Percentiles rank a stretch among this genome's conserved stretches.
These are phyloP conservation scores for Dipteronia dyeriana DNA, from an alignment of 345 rosid genomes.

Conservation along the genomic window DNA sequence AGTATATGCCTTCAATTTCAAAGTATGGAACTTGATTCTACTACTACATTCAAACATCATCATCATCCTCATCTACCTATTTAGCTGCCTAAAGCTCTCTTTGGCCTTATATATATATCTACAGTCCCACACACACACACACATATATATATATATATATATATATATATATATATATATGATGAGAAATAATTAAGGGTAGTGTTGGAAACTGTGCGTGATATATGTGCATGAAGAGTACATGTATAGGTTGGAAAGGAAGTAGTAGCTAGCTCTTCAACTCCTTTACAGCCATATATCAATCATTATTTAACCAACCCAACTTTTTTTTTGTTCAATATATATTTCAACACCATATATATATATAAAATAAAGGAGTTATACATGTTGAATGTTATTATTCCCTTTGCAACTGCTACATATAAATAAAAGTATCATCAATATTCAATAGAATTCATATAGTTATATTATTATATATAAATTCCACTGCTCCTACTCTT, in stretches of 20 bases:
- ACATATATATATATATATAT: too few relatives aligned
- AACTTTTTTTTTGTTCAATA: too few relatives aligned
- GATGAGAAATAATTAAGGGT: too few relatives aligned
- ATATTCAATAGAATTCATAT: too few relatives aligned
- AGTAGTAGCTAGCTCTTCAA: not conserved
- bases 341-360: too few relatives aligned
- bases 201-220: not conserved
- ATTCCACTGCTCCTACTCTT: too few relatives aligned
- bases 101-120: too few relatives aligned
- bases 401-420: not conserved
- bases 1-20: constrained; percentile 14
- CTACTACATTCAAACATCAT: not conserved
- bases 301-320: not conserved
- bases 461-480: too few relatives aligned
- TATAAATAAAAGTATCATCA: not conserved
- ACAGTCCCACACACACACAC: too few relatives aligned
- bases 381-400: not conserved
- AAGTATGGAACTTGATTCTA: not conserved
- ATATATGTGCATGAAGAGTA: not conserved
- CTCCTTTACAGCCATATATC: constrained; percentile 16
- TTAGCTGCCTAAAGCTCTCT: too few relatives aligned
- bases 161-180: not conserved
- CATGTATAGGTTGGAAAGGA: constrained; percentile 10
- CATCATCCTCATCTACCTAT: too few relatives aligned
- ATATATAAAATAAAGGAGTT: too few relatives aligned